Conservation (phyloP, 2,329 filamentous ascomycete species). For the Immersiporthe knoxdaviesiana region DNA sequence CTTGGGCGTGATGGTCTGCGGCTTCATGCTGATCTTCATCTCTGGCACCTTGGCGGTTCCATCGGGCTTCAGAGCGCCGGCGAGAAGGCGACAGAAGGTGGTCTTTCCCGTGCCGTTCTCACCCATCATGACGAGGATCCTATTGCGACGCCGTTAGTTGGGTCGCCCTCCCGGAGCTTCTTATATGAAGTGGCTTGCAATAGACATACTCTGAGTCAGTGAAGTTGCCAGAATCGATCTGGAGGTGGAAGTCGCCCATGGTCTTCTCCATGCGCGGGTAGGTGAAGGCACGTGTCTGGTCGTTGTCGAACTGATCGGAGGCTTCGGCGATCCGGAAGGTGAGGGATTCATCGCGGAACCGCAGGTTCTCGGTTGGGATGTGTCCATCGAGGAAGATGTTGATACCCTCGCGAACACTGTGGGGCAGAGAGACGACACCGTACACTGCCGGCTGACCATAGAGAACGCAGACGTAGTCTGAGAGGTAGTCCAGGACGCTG, state of each 20-base stretch:
- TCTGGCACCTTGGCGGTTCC: conserved; percentile 75
- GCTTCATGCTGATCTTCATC: conserved; percentile 99
- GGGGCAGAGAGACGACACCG: conserved; percentile 93
- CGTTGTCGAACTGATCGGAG: conserved; percentile 82
- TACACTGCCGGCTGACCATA: conserved; percentile 96
- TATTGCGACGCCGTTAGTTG: not conserved
- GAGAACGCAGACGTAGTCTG: conserved; percentile 96
- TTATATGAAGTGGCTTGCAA: not conserved
- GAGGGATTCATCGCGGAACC: conserved; percentile 95
- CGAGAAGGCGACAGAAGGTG: conserved; percentile 95
- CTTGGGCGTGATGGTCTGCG: conserved; percentile 98
- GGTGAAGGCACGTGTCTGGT: conserved; percentile 81
- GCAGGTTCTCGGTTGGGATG: conserved; percentile 96
- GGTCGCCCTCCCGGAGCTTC: too few species aligned
- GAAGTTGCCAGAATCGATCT: conserved; percentile 81
- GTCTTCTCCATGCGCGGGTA: conserved; percentile 95
- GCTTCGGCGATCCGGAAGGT: conserved; percentile 94
- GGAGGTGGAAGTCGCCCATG: conserved; percentile 83
- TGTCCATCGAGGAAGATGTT: conserved; percentile 94
- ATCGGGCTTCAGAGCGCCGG: conserved; percentile 91
- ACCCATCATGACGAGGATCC: conserved; percentile 98
- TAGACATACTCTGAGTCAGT: conserved; percentile 79
- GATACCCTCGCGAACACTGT: conserved; percentile 97
- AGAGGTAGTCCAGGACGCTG: conserved; percentile 97
- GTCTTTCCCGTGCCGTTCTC: conserved; percentile 99